phyloP scores from a whole-genome alignment of 1,139 yeast genomes.

The Sugiyamaella novakii region DNA sequence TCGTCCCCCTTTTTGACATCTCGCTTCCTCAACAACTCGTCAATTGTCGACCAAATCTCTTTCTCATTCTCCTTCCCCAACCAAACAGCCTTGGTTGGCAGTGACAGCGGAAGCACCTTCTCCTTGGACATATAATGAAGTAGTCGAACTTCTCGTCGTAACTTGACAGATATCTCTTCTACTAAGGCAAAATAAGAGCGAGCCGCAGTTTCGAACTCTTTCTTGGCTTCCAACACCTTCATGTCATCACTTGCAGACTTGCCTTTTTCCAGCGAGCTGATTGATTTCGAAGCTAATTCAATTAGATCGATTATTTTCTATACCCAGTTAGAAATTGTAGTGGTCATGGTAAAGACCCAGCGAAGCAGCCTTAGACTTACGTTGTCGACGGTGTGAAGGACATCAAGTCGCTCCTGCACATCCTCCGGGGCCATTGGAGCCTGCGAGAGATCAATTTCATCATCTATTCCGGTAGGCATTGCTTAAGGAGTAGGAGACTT shows the following conservation, averaged over 20 bases:
- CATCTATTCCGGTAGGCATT: constrained; percentile 24
- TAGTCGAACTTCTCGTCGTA: constrained; percentile 46
- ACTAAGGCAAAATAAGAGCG: constrained; percentile 38
- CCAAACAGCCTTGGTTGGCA: constrained; percentile 43
- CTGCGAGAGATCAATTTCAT: constrained; percentile 31
- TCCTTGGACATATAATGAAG: constrained; percentile 45
- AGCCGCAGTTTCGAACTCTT: constrained; percentile 39
- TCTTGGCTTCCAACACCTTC: constrained; percentile 36
- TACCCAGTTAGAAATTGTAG: constrained; percentile 12
- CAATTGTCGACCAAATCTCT: constrained; percentile 37
- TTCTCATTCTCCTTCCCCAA: constrained; percentile 41
- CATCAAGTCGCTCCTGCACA: constrained; percentile 43
- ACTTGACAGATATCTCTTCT: constrained; percentile 43
- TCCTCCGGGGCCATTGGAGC: constrained; percentile 40
- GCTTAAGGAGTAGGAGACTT: not conserved
- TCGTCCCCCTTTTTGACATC: constrained; percentile 3
- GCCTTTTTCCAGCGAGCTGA: constrained; percentile 44
- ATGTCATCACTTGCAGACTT: constrained; percentile 39
- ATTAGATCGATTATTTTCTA: constrained; percentile 44
- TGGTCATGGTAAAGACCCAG: too few species aligned
- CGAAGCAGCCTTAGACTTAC: too few species aligned
- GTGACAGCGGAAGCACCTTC: constrained; percentile 42
- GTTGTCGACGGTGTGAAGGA: constrained; percentile 45
- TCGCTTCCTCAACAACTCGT: constrained; percentile 21
- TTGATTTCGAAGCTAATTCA: constrained; percentile 46